Base-by-base conservation (phyloP, 176 grass and related monocot species). In the Zoysia japonica region DNA sequence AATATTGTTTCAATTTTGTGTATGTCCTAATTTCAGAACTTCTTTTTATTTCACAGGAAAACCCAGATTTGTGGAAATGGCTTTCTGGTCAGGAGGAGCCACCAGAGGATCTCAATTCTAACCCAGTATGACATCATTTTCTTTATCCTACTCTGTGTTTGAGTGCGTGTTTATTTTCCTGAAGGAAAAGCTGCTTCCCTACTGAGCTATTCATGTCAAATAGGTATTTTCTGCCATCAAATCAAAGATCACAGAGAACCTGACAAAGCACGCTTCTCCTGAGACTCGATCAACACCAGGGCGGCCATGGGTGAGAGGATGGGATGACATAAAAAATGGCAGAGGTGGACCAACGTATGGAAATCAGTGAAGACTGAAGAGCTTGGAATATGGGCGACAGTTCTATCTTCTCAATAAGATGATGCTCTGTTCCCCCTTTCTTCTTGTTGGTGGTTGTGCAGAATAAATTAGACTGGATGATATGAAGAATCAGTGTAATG, bases 21-120 rank as follows among this genome's bases (percentile, higher is more conserved):
- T 53, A n/a, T 35, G 14, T 65, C 71, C 65, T 85, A 46, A 85
- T 65, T n/a, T 6, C 11, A 2, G 4, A 13, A 76, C 11, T 80
- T 1, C 28, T 28, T 52, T 17, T 87, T 16, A 60, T 70, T 85
- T 54, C 87, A 77, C 90, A 99, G 92, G 96, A 99, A 79, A 95
- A 99, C 71, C 92, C 92, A 78, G 90, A 99, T 82, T 79, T 99
- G 63, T 93, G 96, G 96, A 99, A 95, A 52, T 99, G 96, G 96
- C 84, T 99, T 45, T 95, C 86, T 57, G 82, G 82, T 64, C 96
- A 99, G 84, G 96, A 93, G 81, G 84, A 95, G 80, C 76, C 92
- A 69, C 96, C 92, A 35, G 84, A 95, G 46, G 42, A 61, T 61
- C 65, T 99, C 17, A 91, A 82, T 35, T 49, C 59, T 57, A 95